A percentile compares a stretch with the other conserved stretches of the same genome.
These are phyloP conservation scores for Funneliformis caledonium DNA, from an alignment of 371 early-diverging fungal genomes.

Conservation along the genomic window DNA sequence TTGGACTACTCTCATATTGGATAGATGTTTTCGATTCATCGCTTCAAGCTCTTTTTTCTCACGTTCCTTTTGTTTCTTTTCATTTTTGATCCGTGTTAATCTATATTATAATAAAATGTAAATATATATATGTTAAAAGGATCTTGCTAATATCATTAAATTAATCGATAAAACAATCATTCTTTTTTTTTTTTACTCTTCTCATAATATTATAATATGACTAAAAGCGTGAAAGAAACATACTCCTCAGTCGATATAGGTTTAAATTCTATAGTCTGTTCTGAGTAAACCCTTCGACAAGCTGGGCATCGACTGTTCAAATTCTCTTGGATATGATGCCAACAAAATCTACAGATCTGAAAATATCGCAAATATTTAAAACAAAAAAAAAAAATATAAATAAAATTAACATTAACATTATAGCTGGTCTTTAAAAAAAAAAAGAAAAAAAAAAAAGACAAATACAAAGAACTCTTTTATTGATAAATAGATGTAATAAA, in stretches of 20 bases:
- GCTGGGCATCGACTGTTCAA: conserved; percentile 94
- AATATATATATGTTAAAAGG: conserved; percentile 2
- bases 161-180: neutral
- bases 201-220: neutral
- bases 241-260: conserved; percentile 91
- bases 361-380: neutral
- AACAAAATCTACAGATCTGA: conserved; percentile 99
- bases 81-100: conserved; percentile 66
- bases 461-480: neutral
- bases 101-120: conserved; percentile 43
- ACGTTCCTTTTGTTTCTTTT: conserved; percentile 86
- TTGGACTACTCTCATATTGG: conserved; percentile 92
- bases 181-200: neutral
- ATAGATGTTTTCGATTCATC: conserved; percentile 83
- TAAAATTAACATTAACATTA: neutral
- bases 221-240: conserved; percentile 37
- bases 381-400: neutral
- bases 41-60: conserved; percentile 89
- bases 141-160: neutral
- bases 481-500: neutral
- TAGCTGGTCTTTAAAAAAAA: neutral
- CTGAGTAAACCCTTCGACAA: conserved; percentile 84
- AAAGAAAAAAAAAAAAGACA: neutral
- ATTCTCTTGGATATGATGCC: conserved; percentile 94
- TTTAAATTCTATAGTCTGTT: conserved; percentile 86